phyloP scores from a whole-genome alignment of 345 rosid species.

The Clausena lansium region DNA sequence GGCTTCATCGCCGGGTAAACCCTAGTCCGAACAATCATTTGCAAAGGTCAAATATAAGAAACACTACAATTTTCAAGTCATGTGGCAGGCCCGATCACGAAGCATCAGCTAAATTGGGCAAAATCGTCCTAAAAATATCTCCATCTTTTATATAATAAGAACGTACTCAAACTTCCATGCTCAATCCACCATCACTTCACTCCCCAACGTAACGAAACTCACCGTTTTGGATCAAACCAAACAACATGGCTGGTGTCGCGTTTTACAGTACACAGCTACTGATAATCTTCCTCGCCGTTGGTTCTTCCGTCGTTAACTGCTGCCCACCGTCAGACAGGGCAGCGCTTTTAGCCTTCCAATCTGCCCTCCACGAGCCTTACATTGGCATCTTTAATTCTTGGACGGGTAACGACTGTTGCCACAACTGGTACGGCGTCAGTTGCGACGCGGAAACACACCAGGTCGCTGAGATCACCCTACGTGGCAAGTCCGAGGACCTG shows the following conservation, averaged over 20 bases:
- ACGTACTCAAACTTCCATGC: not conserved
- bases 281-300: constrained; percentile 26
- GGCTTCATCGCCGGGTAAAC: no score
- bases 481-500: constrained; percentile 91
- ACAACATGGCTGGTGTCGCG: not conserved
- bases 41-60: no score
- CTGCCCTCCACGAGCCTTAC: constrained; percentile 66
- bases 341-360: constrained; percentile 61
- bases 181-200: not conserved
- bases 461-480: constrained; percentile 84
- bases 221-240: not conserved
- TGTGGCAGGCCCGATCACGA: no score
- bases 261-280: not conserved
- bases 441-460: constrained; percentile 61
- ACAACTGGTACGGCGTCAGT: constrained; percentile 83
- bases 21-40: no score
- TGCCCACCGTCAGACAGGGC: constrained; percentile 79
- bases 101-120: constrained; percentile 23
- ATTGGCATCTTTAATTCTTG: constrained; percentile 79
- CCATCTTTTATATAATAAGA: constrained; percentile 19
- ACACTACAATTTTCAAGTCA: no score
- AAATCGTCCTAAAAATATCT: constrained; percentile 24
- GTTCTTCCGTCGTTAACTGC: constrained; percentile 35
- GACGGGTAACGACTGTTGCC: constrained; percentile 84
- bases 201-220: not conserved